A percentile compares a stretch with the other conserved stretches of the same genome.
These are phyloP conservation scores for Aspergillus terreus DNA, from an alignment of 2,329 filamentous ascomycete species.

Conservation along the genomic window DNA sequence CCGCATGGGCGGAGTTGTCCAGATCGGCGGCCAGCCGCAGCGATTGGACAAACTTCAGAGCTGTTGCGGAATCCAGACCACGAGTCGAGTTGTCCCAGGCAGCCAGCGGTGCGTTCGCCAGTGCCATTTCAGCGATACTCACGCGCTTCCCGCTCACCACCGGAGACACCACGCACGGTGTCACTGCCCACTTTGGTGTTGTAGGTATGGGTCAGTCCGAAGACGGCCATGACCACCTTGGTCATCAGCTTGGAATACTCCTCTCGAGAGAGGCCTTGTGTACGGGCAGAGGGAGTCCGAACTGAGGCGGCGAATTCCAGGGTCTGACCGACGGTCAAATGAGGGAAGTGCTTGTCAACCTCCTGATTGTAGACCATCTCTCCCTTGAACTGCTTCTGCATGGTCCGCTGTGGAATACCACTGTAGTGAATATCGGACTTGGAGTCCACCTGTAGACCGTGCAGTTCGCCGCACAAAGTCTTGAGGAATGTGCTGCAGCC, in stretches of 20 bases:
- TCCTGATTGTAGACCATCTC: constrained; percentile 42
- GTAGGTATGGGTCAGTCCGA: constrained; percentile 45
- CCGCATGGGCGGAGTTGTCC: constrained; percentile 42
- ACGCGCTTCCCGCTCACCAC: constrained; percentile 58
- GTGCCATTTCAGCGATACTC: constrained; percentile 52
- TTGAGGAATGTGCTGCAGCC: constrained; percentile 77
- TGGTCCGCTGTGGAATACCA: constrained; percentile 41
- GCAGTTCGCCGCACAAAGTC: constrained; percentile 74
- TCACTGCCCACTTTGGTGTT: constrained; percentile 48
- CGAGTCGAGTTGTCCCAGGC: constrained; percentile 44
- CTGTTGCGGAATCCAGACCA: constrained; percentile 49
- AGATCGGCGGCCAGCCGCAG: constrained; percentile 46
- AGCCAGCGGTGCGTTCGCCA: constrained; percentile 41
- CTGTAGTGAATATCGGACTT: constrained; percentile 76
- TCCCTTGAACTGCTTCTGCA: constrained; percentile 28
- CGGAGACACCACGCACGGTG: constrained; percentile 57
- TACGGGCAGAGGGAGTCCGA: constrained; percentile 38
- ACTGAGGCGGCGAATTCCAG: constrained; percentile 72
- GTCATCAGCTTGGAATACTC: constrained; percentile 39
- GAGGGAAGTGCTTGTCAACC: constrained; percentile 69
- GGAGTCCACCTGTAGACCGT: constrained; percentile 69
- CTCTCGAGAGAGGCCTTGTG: constrained; percentile 26
- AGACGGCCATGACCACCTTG: constrained; percentile 43
- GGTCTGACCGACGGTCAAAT: constrained; percentile 64
- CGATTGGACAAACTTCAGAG: constrained; percentile 51